Conservation (phyloP, 169 alveolate genomes). For the Plasmodium gaboni region DNA sequence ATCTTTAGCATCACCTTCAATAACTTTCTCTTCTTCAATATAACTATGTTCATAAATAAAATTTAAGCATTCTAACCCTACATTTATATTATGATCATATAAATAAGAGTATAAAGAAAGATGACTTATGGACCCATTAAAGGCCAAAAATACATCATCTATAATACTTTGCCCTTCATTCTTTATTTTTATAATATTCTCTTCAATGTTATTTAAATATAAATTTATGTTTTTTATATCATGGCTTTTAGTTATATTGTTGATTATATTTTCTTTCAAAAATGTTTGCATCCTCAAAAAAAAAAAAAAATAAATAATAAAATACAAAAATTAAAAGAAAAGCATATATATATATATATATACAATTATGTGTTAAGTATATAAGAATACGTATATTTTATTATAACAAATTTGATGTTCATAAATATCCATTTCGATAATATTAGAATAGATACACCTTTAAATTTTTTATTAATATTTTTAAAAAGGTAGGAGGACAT, state of each 20-base stretch:
- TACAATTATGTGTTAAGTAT: neutral
- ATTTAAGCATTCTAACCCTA: slow-evolving; percentile 34
- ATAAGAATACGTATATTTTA: neutral
- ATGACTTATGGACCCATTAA: slow-evolving; percentile 63
- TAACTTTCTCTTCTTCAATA: slow-evolving; percentile 53
- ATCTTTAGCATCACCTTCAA: slow-evolving; percentile 27
- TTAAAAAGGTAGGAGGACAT: no score
- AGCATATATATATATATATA: neutral
- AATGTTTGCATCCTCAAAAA: slow-evolving; percentile 10
- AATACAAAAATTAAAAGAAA: neutral
- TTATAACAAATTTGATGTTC: neutral
- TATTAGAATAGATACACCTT: no score
- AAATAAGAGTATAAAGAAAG: slow-evolving; percentile 46
- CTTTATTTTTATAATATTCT: slow-evolving; percentile 60
- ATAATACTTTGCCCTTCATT: slow-evolving; percentile 61
- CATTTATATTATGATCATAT: slow-evolving; percentile 45
- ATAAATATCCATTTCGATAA: no score
- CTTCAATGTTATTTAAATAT: slow-evolving; percentile 43
- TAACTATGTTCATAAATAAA: slow-evolving; percentile 55
- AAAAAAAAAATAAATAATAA: no score
- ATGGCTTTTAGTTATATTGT: slow-evolving; percentile 6
- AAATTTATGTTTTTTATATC: slow-evolving; percentile 57
- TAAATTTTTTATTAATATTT: no score
- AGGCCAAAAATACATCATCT: slow-evolving; percentile 52
- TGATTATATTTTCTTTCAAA: slow-evolving; percentile 12